Evolutionary conservation across 2,329 filamentous ascomycete species (phyloP).

Genomic region (Fusarium sp.): DNA sequence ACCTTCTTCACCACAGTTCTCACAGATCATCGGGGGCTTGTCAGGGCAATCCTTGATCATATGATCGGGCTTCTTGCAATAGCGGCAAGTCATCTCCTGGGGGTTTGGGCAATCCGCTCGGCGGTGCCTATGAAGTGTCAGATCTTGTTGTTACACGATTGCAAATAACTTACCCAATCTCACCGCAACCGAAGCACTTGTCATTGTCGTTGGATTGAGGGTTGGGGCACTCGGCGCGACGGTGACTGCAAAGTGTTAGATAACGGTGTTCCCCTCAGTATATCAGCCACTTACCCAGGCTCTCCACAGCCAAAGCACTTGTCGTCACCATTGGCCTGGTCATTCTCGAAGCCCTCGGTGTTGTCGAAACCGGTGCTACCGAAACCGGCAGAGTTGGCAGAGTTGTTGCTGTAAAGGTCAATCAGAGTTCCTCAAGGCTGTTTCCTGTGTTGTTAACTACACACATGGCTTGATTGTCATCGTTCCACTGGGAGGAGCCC

Average conservation of each 20-base stretch:
- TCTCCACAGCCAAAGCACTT: slow-evolving; percentile 54
- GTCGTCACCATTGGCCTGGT: slow-evolving; percentile 13
- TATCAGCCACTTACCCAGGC: slow-evolving; percentile 46
- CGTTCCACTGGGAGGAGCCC: not conserved
- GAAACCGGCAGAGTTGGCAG: slow-evolving; percentile 9
- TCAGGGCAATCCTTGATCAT: slow-evolving; percentile 71
- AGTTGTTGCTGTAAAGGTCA: slow-evolving; percentile 12
- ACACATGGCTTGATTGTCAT: slow-evolving; percentile 8
- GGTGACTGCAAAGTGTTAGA: slow-evolving; percentile 41
- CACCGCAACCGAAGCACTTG: slow-evolving; percentile 52
- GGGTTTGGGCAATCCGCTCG: slow-evolving; percentile 52
- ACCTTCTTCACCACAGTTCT: slow-evolving; percentile 72
- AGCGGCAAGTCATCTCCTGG: slow-evolving; percentile 52
- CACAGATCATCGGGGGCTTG: slow-evolving; percentile 66
- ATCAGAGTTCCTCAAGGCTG: not conserved
- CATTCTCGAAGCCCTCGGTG: slow-evolving; percentile 4
- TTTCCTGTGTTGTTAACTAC: not conserved
- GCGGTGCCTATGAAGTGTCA: slow-evolving; percentile 38
- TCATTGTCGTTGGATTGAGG: slow-evolving; percentile 29
- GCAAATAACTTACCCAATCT: slow-evolving; percentile 46
- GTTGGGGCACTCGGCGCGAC: slow-evolving; percentile 51
- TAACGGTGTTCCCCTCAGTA: not conserved
- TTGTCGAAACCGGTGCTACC: slow-evolving; percentile 8
- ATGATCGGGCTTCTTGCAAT: slow-evolving; percentile 64
- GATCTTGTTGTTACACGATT: not conserved